phyloP scores from a whole-genome alignment of 2,329 filamentous ascomycete species.

The Colletotrichum gigasporum region DNA sequence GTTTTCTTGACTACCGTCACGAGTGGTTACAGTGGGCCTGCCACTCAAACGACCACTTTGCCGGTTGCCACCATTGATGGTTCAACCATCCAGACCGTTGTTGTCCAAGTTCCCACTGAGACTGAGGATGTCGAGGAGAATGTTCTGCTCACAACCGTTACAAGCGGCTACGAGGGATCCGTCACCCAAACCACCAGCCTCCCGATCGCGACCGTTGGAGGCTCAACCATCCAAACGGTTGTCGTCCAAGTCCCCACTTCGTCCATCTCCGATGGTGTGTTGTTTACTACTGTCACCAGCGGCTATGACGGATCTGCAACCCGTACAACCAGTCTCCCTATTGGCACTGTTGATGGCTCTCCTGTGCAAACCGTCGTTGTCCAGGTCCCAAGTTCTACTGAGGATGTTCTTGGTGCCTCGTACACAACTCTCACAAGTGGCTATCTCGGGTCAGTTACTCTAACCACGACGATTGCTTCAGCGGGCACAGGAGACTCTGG shows the following conservation, averaged over 20 bases:
- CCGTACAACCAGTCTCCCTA: constrained; percentile 1
- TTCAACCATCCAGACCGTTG: not conserved
- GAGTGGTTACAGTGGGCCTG: not conserved
- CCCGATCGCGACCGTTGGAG: not conserved
- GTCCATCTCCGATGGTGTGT: not conserved
- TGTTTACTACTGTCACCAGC: not conserved
- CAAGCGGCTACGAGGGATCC: not conserved
- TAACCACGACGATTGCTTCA: not conserved
- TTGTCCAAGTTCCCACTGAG: not conserved
- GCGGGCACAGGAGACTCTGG: too few relatives aligned
- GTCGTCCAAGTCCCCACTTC: not conserved
- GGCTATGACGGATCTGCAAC: not conserved
- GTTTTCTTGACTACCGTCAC: not conserved
- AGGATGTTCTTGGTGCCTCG: too few relatives aligned
- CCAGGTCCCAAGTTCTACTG: too few relatives aligned
- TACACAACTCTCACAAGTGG: too few relatives aligned
- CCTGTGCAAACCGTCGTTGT: not conserved
- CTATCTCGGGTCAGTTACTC: too few relatives aligned
- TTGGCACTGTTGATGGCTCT: not conserved
- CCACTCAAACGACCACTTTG: constrained; percentile 10
- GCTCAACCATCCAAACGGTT: not conserved
- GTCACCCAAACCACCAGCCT: constrained; percentile 5
- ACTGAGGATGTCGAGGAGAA: not conserved
- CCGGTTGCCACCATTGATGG: not conserved
- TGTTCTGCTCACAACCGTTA: not conserved